Evolutionary conservation across 192 early-diverging fungal species (phyloP).

Genomic region (Backusella morwellensis): DNA sequence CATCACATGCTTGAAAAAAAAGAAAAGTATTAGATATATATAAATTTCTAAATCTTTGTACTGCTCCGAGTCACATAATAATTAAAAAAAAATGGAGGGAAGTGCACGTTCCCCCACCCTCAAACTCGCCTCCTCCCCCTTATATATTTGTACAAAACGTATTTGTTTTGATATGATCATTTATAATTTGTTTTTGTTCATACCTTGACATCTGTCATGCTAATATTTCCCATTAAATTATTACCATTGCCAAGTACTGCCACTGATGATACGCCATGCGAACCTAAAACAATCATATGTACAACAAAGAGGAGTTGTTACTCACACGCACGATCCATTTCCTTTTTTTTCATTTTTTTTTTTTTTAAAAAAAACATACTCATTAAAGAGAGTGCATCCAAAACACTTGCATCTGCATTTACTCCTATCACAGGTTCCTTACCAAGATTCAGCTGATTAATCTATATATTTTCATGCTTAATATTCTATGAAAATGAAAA

Average conservation of each 20-base stretch:
- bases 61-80: conserved; percentile 2
- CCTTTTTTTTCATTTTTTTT: background rate
- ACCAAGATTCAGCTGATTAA: conserved; percentile 58
- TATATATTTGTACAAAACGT: background rate
- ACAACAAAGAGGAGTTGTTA: background rate
- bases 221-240: conserved; percentile 59
- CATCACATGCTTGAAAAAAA: conserved; percentile 24
- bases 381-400: conserved; percentile 66
- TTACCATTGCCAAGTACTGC: conserved; percentile 54
- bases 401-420: conserved; percentile 47
- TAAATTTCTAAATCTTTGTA: conserved; percentile 1
- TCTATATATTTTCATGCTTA: conserved; percentile 16
- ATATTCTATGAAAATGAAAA: background rate
- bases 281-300: conserved; percentile 32
- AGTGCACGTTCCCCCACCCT: background rate
- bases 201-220: conserved; percentile 69
- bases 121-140: background rate
- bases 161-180: background rate
- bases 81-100: conserved; percentile 3
- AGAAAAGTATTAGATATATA: background rate
- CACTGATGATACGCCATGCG: conserved; percentile 59
- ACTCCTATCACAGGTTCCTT: conserved; percentile 54
- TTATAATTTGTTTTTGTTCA: background rate
- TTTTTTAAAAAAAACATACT: conserved; percentile 31
- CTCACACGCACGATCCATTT: conserved; percentile 4